phyloP scores from a whole-genome alignment of 257 asterid genomes.

The Rhazya stricta region DNA sequence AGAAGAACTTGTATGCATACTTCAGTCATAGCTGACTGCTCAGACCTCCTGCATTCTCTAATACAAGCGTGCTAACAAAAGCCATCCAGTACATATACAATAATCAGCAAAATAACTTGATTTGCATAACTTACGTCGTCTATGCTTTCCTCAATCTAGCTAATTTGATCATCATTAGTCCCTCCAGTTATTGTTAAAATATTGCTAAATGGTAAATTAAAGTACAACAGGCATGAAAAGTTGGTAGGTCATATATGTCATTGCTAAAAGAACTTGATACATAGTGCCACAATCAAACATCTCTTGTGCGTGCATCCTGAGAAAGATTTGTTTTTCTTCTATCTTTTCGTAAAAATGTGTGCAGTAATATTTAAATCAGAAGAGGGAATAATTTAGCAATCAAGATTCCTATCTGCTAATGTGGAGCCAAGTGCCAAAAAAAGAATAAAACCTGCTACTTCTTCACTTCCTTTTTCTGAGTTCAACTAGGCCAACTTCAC shows the following conservation, averaged over 20 bases:
- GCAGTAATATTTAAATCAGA: not conserved
- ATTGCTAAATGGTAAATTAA: not conserved
- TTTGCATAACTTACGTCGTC: not conserved
- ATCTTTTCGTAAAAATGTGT: not conserved
- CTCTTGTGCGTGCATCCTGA: not conserved
- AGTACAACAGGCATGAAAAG: not conserved
- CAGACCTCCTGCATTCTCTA: not conserved
- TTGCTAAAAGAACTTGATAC: not conserved
- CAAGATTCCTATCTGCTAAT: not conserved
- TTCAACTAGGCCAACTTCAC: not conserved
- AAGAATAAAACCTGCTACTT: not conserved
- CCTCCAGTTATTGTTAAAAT: not conserved
- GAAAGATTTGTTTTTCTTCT: not conserved
- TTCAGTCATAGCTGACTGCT: not conserved
- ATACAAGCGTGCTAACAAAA: not conserved
- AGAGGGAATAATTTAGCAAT: not conserved
- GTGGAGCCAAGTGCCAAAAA: not conserved
- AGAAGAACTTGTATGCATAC: not conserved
- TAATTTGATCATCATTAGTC: not conserved
- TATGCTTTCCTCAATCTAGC: not conserved
- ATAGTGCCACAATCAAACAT: not conserved
- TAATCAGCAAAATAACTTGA: not conserved
- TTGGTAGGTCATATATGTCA: not conserved
- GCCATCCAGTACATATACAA: not conserved
- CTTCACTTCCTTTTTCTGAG: not conserved